Evolutionary conservation across 2,329 filamentous ascomycete species (phyloP).

Genomic region (Pyricularia grisea): DNA sequence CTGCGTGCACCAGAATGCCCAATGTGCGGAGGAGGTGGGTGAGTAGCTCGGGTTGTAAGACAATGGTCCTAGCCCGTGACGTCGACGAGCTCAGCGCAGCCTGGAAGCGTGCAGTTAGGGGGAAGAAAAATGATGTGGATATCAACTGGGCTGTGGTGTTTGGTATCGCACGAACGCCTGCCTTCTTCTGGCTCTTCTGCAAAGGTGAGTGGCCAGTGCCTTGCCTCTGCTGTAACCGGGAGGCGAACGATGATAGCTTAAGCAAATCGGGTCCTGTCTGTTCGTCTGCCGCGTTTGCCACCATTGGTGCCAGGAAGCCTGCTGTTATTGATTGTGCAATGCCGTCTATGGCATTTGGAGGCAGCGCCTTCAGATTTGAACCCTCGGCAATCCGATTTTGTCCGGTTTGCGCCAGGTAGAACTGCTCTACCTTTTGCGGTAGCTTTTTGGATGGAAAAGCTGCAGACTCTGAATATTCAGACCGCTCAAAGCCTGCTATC

Average conservation of each 20-base stretch:
- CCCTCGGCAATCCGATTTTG: slow-evolving; percentile 4
- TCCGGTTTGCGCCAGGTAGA: slow-evolving; percentile 44
- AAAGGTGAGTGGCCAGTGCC: slow-evolving; percentile 25
- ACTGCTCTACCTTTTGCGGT: slow-evolving; percentile 60
- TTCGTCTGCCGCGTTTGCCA: slow-evolving; percentile 70
- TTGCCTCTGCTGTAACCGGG: slow-evolving; percentile 57
- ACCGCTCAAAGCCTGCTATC: slow-evolving; percentile 63
- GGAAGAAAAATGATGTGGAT: slow-evolving; percentile 72
- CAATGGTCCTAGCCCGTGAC: slow-evolving; percentile 37
- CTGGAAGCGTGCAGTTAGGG: slow-evolving; percentile 73
- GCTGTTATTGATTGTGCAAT: slow-evolving; percentile 61
- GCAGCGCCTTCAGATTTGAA: slow-evolving; percentile 37
- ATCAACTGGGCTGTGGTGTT: slow-evolving; percentile 75
- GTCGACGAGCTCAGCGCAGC: slow-evolving; percentile 38
- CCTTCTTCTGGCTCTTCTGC: slow-evolving; percentile 16
- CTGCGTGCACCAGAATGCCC: slow-evolving; percentile 70
- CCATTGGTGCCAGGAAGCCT: slow-evolving; percentile 70
- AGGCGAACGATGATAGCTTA: slow-evolving; percentile 84
- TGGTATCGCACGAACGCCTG: slow-evolving; percentile 46
- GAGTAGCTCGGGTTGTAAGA: slow-evolving; percentile 68
- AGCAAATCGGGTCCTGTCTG: slow-evolving; percentile 72
- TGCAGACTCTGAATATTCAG: slow-evolving; percentile 36
- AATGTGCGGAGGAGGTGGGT: slow-evolving; percentile 79
- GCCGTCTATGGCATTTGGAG: slow-evolving; percentile 52
- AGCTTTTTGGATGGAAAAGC: slow-evolving; percentile 76